These are phyloP conservation scores for Filobasidium floriforme DNA, from an alignment of 768 basidiomycete species.

Conservation along the genomic window DNA sequence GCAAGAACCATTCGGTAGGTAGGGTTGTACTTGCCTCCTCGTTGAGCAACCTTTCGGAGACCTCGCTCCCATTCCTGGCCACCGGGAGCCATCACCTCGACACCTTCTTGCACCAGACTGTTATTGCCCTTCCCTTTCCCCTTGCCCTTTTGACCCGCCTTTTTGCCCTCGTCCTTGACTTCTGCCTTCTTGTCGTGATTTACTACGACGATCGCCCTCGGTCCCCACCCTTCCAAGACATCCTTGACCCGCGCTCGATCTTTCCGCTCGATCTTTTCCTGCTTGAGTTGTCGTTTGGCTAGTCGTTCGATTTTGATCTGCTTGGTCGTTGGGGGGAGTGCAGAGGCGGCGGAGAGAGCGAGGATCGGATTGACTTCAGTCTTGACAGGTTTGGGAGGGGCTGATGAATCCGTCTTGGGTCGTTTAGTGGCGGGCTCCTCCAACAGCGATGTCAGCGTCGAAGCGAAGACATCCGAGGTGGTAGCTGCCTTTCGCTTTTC, in stretches of 20 bases:
- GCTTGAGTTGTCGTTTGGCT: constrained; percentile 35
- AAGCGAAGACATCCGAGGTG: constrained; percentile 41
- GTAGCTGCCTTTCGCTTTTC: constrained; percentile 43
- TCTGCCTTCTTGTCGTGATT: constrained; percentile 2
- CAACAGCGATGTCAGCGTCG: constrained; percentile 42
- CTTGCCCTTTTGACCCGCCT: background rate
- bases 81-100: constrained; percentile 26
- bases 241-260: constrained; percentile 43
- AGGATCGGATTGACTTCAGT: constrained; percentile 36
- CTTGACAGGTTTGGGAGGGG: constrained; percentile 18
- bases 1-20: background rate
- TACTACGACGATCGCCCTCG: constrained; percentile 10
- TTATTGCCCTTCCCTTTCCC: background rate
- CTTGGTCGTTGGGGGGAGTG: constrained; percentile 33
- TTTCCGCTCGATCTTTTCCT: constrained; percentile 41
- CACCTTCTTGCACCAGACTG: constrained; percentile 22
- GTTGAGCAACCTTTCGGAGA: constrained; percentile 45
- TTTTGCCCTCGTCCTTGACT: background rate
- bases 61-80: constrained; percentile 45
- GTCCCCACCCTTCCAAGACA: constrained; percentile 44
- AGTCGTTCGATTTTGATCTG: constrained; percentile 35
- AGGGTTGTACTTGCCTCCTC: constrained; percentile 39
- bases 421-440: constrained; percentile 23
- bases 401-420: constrained; percentile 20
- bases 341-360: constrained; percentile 33